Evolutionary conservation across 2,329 filamentous ascomycete species (phyloP), one percentile per base, ranked within the genome.

Genomic region (Hypoxylon sp.): DNA sequence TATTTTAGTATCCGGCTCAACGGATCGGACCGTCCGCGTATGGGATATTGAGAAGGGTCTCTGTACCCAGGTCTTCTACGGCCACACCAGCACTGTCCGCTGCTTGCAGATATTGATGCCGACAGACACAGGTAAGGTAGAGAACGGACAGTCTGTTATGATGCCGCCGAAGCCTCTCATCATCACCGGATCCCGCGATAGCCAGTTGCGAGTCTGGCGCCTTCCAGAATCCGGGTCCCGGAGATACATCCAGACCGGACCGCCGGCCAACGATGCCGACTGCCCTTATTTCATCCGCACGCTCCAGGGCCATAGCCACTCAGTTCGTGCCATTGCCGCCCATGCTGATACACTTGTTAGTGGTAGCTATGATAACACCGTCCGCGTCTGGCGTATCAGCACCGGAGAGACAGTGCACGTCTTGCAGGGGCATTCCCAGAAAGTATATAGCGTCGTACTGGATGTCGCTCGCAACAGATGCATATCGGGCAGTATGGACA

Each of bases 401-500:
- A 99, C 94, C 0, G 96, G 96, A 53, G 94, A 98, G 76, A 89
- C 92, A 6, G 79, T 96, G 3, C 93, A 97, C 76, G 90, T 94
- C 11, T 85, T 99, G 3, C 90, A 92, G 68, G 96, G 96, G 0
- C 96, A 99, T 78, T 88, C 89, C 0, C 91, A 95, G 78, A 98
- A 99, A 79, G 96, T 99, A 0, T 99, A 99, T 79, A 98, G 94
- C 67, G 96, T 99, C 8, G 96, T 99, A 8, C 84, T 98, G 22
- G 96, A 99, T 76, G 92, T 94, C 73, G 90, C 92, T 74, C 92
- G 96, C 66, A 97, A 97, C 76, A 92, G 95, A 44, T 99, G 96
- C 81, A 98, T 99, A 71, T 98, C 94, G 70, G 96, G 96, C 11
- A 97, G 94, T 5, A 99, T 99, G 96, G 96, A 99, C 79, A 97